Base-by-base conservation (phyloP, 2,329 filamentous ascomycete genomes). In the Neonectria faginata region DNA sequence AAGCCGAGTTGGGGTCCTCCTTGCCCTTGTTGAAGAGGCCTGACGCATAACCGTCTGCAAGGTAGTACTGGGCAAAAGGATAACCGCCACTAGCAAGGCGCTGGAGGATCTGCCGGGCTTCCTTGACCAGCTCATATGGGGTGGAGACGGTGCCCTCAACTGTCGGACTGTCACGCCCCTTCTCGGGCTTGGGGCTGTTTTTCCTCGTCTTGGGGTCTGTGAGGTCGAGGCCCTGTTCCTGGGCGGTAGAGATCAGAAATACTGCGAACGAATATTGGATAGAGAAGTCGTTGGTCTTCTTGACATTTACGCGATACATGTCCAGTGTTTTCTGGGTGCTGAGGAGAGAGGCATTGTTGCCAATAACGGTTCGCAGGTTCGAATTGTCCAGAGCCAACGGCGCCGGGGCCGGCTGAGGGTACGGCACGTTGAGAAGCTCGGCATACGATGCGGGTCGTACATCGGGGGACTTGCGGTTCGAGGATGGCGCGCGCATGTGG, bases 241-340 rank as follows among this genome's bases (percentile, higher is more conserved):
- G 91, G 44, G 95, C 94, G 2, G 93, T 91, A 51, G 94, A 92
- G 70, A 98, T 91, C 83, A 99, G 89, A 78, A 97, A 97, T 41
- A 98, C 88, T 2, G 96, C 96, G 80, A 99, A 98, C 31, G 97
- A 96, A 79, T 98, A 98, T 79, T 97, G 94, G 36, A 97, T 92
- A 4, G 92, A 90, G 16, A 91, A 86, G 78, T 97, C 94, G 67
- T 92, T 96, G 3, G 96, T 97, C 83, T 99, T 99, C 82, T 97
- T 98, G 63, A 97, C 93, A 75, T 98, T 99, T 60, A 91, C 91
- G 48, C 95, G 88, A 79, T 99, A 99, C 95, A 98, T 97, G 60
- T 98, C 94, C 53, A 99, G 87, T 2, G 96, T 99, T 81, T 98
- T 94, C 76, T 95, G 92, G 36, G 93, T 91, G 74, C 93, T 94